Conservation (phyloP, 2,329 filamentous ascomycete species). For the Aspergillus texensis region DNA sequence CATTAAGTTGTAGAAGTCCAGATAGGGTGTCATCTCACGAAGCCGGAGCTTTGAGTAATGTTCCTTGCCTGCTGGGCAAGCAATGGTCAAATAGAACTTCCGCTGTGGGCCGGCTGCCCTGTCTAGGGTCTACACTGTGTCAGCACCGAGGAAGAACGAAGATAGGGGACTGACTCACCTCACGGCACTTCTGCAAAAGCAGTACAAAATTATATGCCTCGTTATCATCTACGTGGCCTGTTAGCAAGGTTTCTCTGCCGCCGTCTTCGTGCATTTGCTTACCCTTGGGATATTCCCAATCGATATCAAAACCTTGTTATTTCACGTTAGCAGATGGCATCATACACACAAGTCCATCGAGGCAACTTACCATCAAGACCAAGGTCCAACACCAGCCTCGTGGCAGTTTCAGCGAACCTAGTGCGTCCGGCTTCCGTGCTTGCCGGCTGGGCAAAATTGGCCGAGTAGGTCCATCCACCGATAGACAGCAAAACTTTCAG, state of each 20-base stretch:
- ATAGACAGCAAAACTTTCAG: constrained; percentile 81
- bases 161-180: constrained; percentile 29
- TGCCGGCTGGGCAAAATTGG: constrained; percentile 74
- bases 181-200: constrained; percentile 46
- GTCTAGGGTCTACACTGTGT: constrained; percentile 36
- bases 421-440: constrained; percentile 63
- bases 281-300: constrained; percentile 53
- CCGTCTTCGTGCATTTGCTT: constrained; percentile 1
- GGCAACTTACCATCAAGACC: constrained; percentile 63
- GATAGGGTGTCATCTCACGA: constrained; percentile 47
- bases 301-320: constrained; percentile 45
- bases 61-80: constrained; percentile 50
- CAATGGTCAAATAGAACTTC: constrained; percentile 53
- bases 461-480: constrained; percentile 77
- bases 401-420: constrained; percentile 70
- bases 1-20: constrained; percentile 67
- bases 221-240: constrained; percentile 34
- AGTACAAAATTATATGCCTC: constrained; percentile 48
- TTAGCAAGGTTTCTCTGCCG: constrained; percentile 15
- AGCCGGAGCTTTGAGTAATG: constrained; percentile 49
- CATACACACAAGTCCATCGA: background rate
- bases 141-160: constrained; percentile 4
- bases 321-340: background rate
- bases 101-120: constrained; percentile 42
- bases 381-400: constrained; percentile 75